Evolutionary conservation across 495 filamentous ascomycete species (phyloP), one percentile per base, ranked within the genome.

Genomic region (Hyaloscypha variabilis): DNA sequence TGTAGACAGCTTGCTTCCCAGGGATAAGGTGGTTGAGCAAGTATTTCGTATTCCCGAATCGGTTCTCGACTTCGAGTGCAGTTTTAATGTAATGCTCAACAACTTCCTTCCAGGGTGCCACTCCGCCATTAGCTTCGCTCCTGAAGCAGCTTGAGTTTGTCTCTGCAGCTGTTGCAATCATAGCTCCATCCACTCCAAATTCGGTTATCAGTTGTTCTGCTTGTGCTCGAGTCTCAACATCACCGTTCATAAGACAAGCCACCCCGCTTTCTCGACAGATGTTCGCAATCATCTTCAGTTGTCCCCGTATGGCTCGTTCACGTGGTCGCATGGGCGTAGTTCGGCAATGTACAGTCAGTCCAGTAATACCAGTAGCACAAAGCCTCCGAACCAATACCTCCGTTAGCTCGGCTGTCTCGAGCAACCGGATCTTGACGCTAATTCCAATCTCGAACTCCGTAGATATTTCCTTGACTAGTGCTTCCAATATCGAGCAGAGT

Each of bases 151-250:
- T 94, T 23, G 92, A 85, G 69, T 99, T 98, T 64, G 86, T 79
- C 79, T 98, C 95, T 0, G 95, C 95, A 8, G 90, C 82, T 3
- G 90, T 94, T 13, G 95, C 96, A 71, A 99, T 97, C 95, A 99
- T 99, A 55, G 91, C 94, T 17, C 94, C 95, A 70, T 98, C 95
- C 2, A 90, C 91, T 5, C 88, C 89, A 69, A 82, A 96, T 71
- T 97, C 88, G 19, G 81, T 55, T 59, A 91, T 86, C 21, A 98
- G 77, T 59, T 81, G 73, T 3, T 88, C 71, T 2, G 87, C 93
- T 56, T 95, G 76, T 36, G 88, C 86, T 34, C 90, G 82, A 19
- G 79, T 82, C 21, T 83, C 85, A 0, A 99, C 92, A 71, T 99
- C 95, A 14, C 95, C 95, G 73, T 99, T 99, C 88, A 97, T 93